Base-by-base conservation (phyloP, 345 rosid species). In the Arabis alpina region DNA sequence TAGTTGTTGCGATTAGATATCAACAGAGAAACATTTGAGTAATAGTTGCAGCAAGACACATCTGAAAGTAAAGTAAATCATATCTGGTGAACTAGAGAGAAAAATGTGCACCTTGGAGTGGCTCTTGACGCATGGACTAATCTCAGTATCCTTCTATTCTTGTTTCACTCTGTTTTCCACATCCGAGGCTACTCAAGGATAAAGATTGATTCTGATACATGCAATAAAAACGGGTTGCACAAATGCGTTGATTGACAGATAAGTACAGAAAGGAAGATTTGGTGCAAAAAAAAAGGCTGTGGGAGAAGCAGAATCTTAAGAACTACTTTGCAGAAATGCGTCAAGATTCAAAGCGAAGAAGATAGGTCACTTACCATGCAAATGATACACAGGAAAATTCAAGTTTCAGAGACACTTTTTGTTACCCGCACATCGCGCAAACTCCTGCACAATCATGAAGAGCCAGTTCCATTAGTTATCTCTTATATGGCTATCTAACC, bases 391-490 rank as follows among this genome's bases (percentile, higher is more conserved):
- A 45, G 12, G 51, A 55, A 4, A 25, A 19, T 27, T 63, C 44
- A 51, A 54, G 64, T 74, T 50, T 30, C 61, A 49, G 28, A 66
- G 47, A 5, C 68, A 36, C 30, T 58, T 66, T 73, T 73, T 68
- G 39, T 75, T 54, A 75, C 56, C 99, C 99, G 2, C 99, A 94
- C 99, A 94, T 89, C 0, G 96, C 98, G 62, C 98, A 90, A n/a
- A 95, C 90, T 39, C 97, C 99, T 94, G 81, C 71, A 82, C 15
- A 34, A 79, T 10, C 41, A 47, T n/a, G 48, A 37, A 53, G 25
- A 51, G 65, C 42, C 19, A 71, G 39, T 69, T 42, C 28, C 74
- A 36, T 52, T 10, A 32, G 2, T 50, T 54, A 48, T 25, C 4
- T 45, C 0, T 9, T 9, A 74, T 7, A 15, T n/a, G 5, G 16